Base-by-base conservation (phyloP, 1,284 basidiomycete genomes). In the Farysia itapuensis region DNA sequence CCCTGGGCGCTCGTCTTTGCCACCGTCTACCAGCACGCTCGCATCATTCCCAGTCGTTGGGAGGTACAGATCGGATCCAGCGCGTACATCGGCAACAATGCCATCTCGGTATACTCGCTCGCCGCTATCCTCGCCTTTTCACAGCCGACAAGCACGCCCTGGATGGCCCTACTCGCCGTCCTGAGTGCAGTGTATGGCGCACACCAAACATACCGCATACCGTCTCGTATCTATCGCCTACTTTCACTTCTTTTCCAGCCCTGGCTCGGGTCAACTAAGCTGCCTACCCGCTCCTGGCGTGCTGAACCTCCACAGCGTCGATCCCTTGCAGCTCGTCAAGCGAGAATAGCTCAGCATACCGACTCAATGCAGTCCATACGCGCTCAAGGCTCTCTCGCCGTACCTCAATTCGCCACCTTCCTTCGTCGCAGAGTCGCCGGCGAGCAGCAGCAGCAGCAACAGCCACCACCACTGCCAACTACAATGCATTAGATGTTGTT, bases 11-110 rank as follows among this genome's bases (percentile, higher is more conserved):
- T 39, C 1, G 29, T 59, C 22, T 66, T 63, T 20, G 35, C 43
- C 1, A 36, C 47, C 22, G 33, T 66, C 9, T 38, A 49, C 35
- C 64, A 66, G 21, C 31, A 61, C 23, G 29, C 34, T 15, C 21
- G 35, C n/a, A 45, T 59, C 40, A 39, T 66, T 13, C 64, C 64
- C 4, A 40, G 47, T 19, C 41, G 39, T 6, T 66, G 59, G 59
- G 37, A 38, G 1, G 32, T 66, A 35, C 24, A 16, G 14, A 8
- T 35, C 7, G 11, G 9, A 13, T 16, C 30, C 8, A 28, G 26
- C 26, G 7, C 18, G 13, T 22, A 21, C 15, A 13, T 41, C n/a
- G 29, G 29, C 18, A 30, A 41, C 12, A 19, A 23, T 5, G n/a
- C 21, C 21, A 26, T 41, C 29, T 19, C 12, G 18, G 16, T 41